These are phyloP conservation scores for Cocos nucifera DNA, from an alignment of 176 grass and related monocot species.

Conservation along the genomic window DNA sequence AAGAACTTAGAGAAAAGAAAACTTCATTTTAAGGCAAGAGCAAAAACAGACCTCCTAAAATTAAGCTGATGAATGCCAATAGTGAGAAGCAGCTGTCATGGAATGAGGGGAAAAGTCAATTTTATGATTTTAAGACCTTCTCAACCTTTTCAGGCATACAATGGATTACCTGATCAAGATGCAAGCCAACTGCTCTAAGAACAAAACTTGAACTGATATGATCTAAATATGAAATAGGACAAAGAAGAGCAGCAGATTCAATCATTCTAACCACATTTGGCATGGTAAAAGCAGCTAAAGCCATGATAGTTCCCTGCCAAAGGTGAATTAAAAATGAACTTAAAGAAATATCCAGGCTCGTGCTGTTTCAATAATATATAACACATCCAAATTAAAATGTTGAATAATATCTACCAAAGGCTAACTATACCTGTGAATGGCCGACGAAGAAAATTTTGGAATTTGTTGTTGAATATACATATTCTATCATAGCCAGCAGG, in stretches of 20 bases:
- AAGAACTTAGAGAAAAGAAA: conserved; percentile 10
- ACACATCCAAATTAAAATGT: too few relatives aligned
- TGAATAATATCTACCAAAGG: neutral
- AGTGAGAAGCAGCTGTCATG: conserved; percentile 55
- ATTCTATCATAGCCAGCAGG: conserved; percentile 67
- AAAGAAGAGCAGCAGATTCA: conserved; percentile 85
- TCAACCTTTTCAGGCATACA: neutral
- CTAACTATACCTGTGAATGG: conserved; percentile 67
- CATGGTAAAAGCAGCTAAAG: conserved; percentile 69
- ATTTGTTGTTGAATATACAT: conserved; percentile 48
- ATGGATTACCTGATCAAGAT: conserved; percentile 80
- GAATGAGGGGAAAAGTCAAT: conserved; percentile 1
- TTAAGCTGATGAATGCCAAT: conserved; percentile 90
- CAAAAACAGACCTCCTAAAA: conserved; percentile 56
- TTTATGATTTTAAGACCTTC: neutral
- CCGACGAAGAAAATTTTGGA: conserved; percentile 75
- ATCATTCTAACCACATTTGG: conserved; percentile 68
- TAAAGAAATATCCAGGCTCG: neutral
- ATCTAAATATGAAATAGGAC: conserved; percentile 93
- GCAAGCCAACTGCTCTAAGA: conserved; percentile 64
- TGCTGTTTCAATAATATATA: too few relatives aligned
- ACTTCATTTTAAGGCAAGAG: neutral
- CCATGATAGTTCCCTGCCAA: conserved; percentile 94
- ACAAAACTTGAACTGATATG: conserved; percentile 75
- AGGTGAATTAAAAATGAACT: conserved; percentile 3